Base-by-base conservation (phyloP, 2,329 filamentous ascomycete species). In the Colletotrichum neosansevieriae region DNA sequence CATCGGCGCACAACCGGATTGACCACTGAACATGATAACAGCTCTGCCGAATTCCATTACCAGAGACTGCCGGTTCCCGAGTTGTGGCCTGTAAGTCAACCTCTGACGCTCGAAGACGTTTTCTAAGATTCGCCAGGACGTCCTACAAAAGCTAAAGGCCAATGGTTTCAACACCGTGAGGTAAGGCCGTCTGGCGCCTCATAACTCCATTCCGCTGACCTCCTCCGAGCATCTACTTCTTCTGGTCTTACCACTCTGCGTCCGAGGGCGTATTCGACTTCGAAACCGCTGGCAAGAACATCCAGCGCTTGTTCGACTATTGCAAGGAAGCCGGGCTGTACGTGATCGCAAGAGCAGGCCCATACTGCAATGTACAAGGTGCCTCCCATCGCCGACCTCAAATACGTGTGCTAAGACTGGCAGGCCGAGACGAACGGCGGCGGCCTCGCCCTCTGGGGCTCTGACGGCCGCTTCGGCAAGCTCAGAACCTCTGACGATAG, bases 71-170 rank as follows among this genome's bases (percentile, higher is more conserved):
- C 83, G 0, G 81, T 83, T 0, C 81, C 83, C 0, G 79, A 77
- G 1, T 74, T 85, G 0, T 85, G 90, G 82, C 83, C 92, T 9
- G 93, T 79, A 65, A 54, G 60, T 58, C 45, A 11, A 4, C 0
- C 9, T 2, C 6, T 19, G 29, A 6, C n/a, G 40, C 29, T 12
- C 6, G 4, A 13, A 7, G 13, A 13, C 11, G 10, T 51, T 15
- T 44, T 13, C 44, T 67, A 21, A 67, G n/a, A n/a, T 10, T 10
- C 6, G 19, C 5, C 74, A 74, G 38, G 91, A 95, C 72, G 76
- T 95, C 3, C 91, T 97, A 72, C 90, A 96, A 74, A 97, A 97
- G 79, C 88, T 96, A 77, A 94, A 92, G 77, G 90, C 92, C 0
- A 79, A 94, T 2, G 93, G 93, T 0, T 95, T 94, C 80, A 94